Evolutionary conservation across 2,329 filamentous ascomycete genomes (phyloP).

Genomic region (Sclerotinia nivalis): DNA sequence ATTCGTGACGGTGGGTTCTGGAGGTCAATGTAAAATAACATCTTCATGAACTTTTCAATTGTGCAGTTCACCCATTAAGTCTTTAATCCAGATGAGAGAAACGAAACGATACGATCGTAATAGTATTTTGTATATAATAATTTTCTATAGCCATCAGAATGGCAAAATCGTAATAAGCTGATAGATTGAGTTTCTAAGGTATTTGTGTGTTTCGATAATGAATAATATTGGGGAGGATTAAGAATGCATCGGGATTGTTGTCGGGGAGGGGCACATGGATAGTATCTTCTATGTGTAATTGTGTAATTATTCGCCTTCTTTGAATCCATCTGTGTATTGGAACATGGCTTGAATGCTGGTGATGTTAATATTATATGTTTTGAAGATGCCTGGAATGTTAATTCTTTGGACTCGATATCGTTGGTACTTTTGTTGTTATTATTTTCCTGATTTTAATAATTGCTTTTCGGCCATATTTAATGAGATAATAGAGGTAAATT

Average conservation of each 20-base stretch:
- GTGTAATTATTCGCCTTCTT: neutral
- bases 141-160: neutral
- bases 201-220: neutral
- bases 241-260: neutral
- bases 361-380: slow-evolving; percentile 11
- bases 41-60: neutral
- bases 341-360: slow-evolving; percentile 1
- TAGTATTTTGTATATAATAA: neutral
- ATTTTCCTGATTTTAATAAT: too few species aligned
- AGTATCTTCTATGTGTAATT: neutral
- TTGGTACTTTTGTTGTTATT: neutral
- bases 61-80: neutral
- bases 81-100: neutral
- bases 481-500: accelerated
- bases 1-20: neutral
- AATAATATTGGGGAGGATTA: neutral
- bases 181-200: neutral
- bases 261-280: neutral
- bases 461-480: neutral
- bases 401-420: neutral
- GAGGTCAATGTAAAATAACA: neutral
- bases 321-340: neutral
- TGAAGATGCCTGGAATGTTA: neutral
- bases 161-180: neutral
- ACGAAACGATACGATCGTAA: neutral